phyloP scores from a whole-genome alignment of 2,329 filamentous ascomycete genomes.

The Fusarium citri region DNA sequence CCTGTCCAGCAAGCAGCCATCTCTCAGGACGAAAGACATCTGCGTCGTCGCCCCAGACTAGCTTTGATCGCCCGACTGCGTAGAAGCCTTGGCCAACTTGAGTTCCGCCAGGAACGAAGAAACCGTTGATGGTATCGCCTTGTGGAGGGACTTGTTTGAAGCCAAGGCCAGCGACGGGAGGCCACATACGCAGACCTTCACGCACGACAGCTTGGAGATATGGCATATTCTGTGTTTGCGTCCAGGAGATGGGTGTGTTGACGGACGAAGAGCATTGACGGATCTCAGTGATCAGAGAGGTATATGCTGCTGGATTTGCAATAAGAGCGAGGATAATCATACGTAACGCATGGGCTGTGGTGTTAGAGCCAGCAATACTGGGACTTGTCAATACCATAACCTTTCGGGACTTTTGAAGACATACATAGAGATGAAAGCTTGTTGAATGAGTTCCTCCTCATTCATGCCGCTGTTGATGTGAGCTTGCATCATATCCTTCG shows the following conservation, averaged over 20 bases:
- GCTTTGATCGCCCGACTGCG: constrained; percentile 62
- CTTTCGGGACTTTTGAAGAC: neutral
- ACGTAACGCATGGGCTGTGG: constrained; percentile 66
- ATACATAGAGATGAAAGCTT: constrained; percentile 56
- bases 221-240: constrained; percentile 59
- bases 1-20: constrained; percentile 58
- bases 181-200: constrained; percentile 66
- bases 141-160: constrained; percentile 65
- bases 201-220: constrained; percentile 69
- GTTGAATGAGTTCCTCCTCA: constrained; percentile 52
- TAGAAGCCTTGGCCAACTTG: constrained; percentile 66
- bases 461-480: constrained; percentile 54
- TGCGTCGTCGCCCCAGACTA: constrained; percentile 63
- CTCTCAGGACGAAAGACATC: constrained; percentile 65
- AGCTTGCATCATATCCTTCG: constrained; percentile 55
- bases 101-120: constrained; percentile 64
- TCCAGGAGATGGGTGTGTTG: constrained; percentile 56
- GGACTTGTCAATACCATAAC: neutral
- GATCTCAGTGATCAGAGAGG: constrained; percentile 57
- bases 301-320: constrained; percentile 58
- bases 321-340: constrained; percentile 64
- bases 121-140: constrained; percentile 64
- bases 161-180: constrained; percentile 64
- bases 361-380: constrained; percentile 70
- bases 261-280: constrained; percentile 54